Evolutionary conservation across 2,329 filamentous ascomycete genomes (phyloP).

Genomic region (Chaetoscypha palmicola): DNA sequence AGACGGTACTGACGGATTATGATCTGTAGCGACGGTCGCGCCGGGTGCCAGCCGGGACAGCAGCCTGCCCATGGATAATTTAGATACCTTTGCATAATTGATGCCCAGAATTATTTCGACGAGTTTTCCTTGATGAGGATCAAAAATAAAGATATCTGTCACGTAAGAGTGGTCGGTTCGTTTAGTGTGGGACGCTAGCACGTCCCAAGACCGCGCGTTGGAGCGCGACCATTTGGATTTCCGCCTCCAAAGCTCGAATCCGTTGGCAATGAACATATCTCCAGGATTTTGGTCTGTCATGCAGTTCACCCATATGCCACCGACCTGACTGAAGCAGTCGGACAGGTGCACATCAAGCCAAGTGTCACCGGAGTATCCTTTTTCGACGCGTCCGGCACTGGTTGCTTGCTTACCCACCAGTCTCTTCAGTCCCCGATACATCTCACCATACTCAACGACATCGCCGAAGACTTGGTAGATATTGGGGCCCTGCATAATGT

Average conservation of each 20-base stretch:
- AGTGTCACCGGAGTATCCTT: background rate
- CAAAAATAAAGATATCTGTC: conserved; percentile 34
- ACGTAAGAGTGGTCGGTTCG: conserved; percentile 25
- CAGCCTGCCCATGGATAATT: conserved; percentile 28
- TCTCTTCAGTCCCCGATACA: conserved; percentile 6
- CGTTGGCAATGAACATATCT: conserved; percentile 31
- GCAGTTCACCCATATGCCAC: conserved; percentile 33
- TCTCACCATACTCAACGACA: conserved; percentile 8
- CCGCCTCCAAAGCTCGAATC: conserved; percentile 31
- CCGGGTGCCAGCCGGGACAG: conserved; percentile 9
- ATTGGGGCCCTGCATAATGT: conserved; percentile 7
- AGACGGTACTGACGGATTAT: background rate
- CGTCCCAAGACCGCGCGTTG: conserved; percentile 3
- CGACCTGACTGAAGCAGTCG: conserved; percentile 34
- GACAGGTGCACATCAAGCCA: conserved; percentile 9
- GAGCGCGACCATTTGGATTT: conserved; percentile 19
- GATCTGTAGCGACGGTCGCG: background rate
- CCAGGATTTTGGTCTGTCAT: conserved; percentile 26
- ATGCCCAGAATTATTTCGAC: conserved; percentile 33
- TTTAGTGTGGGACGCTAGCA: conserved; percentile 22
- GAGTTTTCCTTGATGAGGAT: conserved; percentile 26
- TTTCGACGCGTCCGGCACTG: conserved; percentile 5
- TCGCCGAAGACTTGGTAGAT: conserved; percentile 9
- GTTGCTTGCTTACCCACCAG: conserved; percentile 1
- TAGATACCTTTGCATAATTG: conserved; percentile 27